Evolutionary conservation across 179 eudicot genomes (phyloP), one percentile per base, ranked within the genome.

Genomic region (Patellifolia procumbens): DNA sequence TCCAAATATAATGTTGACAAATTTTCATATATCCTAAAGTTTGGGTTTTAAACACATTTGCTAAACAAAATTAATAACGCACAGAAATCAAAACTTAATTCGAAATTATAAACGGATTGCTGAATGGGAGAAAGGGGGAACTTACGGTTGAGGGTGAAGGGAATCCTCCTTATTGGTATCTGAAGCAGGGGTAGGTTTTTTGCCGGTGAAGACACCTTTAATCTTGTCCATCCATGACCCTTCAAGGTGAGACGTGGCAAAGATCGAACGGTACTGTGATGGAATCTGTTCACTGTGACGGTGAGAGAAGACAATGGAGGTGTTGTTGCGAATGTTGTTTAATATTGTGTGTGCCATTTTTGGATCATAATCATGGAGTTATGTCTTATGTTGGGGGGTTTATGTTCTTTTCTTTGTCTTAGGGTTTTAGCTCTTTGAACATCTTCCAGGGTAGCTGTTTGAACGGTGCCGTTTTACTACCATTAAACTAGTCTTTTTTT

Each of bases 151-250:
- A 91, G 92, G 43, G 92, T 87, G 79, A 90, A 90, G 39, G 89
- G 46, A 52, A 12, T 82, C 83, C 9, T 82, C 83, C 16, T 81
- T 73, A 17, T 71, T 4, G 17, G 85, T 32, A 48, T 56, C 59
- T 17, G 81, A 32, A 55, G 70, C 78, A 59, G 84, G 1, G 16
- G 79, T 16, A 73, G 88, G 20, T 63, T 85, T 88, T 35, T 86
- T 82, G 60, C 97, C 94, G 70, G 88, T 87, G 80, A 91, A 65
- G 39, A 86, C 91, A 0, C 92, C 92, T 86, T 91, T 91, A 59
- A 91, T 83, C 75, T 84, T 81, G 90, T 91, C 84, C 89, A 87
- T 83, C 97, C 97, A 91, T 65, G 92, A 83, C 28, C 45, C 52
- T 45, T 80, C 76, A 29, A 87, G 87, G 42, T 70, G 87, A 0